phyloP scores from a whole-genome alignment of 2,329 filamentous ascomycete species.

The Corynespora cassiicola region DNA sequence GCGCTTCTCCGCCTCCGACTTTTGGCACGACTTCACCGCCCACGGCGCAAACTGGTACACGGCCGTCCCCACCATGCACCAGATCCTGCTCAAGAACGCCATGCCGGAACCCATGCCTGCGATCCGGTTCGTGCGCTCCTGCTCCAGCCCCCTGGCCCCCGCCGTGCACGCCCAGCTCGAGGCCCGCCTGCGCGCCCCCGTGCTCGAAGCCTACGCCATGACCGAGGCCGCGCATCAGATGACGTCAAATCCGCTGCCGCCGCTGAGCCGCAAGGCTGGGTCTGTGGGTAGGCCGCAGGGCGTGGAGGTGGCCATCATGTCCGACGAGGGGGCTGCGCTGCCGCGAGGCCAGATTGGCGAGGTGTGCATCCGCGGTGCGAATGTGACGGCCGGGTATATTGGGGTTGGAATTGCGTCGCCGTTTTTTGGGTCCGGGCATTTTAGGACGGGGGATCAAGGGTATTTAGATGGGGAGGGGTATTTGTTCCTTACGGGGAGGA shows the following conservation, averaged over 20 bases:
- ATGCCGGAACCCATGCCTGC: constrained; percentile 68
- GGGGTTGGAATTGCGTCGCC: constrained; percentile 80
- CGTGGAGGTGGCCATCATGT: constrained; percentile 78
- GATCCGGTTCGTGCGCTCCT: constrained; percentile 84
- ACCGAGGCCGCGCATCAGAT: constrained; percentile 84
- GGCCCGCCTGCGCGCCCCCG: constrained; percentile 73
- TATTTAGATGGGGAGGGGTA: constrained; percentile 78
- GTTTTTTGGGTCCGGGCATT: constrained; percentile 84
- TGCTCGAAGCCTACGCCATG: constrained; percentile 88
- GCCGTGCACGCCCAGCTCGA: constrained; percentile 79
- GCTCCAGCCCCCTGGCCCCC: constrained; percentile 79
- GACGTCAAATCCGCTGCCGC: constrained; percentile 67
- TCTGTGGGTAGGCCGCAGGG: constrained; percentile 82
- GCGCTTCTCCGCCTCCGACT: constrained; percentile 78
- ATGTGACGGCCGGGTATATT: constrained; percentile 80
- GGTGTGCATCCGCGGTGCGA: constrained; percentile 80
- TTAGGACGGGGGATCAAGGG: constrained; percentile 82
- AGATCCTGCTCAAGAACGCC: constrained; percentile 78
- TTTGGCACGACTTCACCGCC: constrained; percentile 75
- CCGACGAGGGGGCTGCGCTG: constrained; percentile 69
- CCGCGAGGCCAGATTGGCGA: constrained; percentile 72
- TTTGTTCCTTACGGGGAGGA: constrained; percentile 78
- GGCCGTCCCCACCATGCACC: constrained; percentile 82
- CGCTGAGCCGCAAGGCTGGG: constrained; percentile 75
- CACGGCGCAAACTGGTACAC: constrained; percentile 85